Conservation (phyloP, 1,139 yeast species). For the Hansenula sp. region DNA sequence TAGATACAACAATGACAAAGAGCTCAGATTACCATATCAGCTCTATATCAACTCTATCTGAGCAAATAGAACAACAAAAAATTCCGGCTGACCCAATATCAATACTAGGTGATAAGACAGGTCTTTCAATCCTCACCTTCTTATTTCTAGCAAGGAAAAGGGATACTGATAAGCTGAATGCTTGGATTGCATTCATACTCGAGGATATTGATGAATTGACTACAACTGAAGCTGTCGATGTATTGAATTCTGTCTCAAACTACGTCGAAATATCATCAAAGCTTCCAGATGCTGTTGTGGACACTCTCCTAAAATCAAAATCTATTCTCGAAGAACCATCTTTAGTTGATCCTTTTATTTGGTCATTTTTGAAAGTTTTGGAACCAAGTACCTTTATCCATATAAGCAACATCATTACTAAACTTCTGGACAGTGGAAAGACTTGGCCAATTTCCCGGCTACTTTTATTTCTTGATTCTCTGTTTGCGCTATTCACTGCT, state of each 20-base stretch:
- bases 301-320: background rate
- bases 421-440: background rate
- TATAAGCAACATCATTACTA: background rate
- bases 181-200: slow-evolving; percentile 10
- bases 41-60: slow-evolving; percentile 17
- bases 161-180: slow-evolving; percentile 2
- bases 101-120: background rate
- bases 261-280: slow-evolving; percentile 4
- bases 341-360: background rate
- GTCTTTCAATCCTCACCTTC: background rate
- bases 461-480: background rate
- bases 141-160: background rate
- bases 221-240: slow-evolving; percentile 4
- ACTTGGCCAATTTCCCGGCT: too few relatives aligned
- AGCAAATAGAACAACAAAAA: slow-evolving; percentile 13
- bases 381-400: background rate
- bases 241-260: slow-evolving; percentile 4
- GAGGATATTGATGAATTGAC: slow-evolving; percentile 6
- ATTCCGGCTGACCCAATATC: slow-evolving; percentile 9
- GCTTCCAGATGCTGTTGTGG: background rate
- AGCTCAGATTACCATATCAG: slow-evolving; percentile 9
- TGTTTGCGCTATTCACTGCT: background rate
- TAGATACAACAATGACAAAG: slow-evolving; percentile 3
- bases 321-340: background rate
- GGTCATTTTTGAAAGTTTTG: background rate